A percentile compares a stretch with the other conserved stretches of the same genome.
These are phyloP conservation scores for Triticum turgidum DNA, from an alignment of 176 grass and related monocot species.

Conservation along the genomic window DNA sequence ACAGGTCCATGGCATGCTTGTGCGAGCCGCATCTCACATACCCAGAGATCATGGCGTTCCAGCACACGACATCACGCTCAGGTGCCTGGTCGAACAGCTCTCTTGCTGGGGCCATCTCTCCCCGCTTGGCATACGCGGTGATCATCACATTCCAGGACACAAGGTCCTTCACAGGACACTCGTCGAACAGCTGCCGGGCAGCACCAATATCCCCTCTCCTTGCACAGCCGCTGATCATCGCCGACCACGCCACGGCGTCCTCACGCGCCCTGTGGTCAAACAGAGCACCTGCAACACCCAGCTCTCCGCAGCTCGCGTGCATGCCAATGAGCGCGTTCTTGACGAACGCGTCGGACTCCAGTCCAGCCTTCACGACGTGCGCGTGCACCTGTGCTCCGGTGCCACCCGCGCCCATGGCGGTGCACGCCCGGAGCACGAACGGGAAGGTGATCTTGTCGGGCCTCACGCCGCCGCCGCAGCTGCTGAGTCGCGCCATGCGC, in stretches of 20 bases:
- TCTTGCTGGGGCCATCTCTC: slow-evolving; percentile 57
- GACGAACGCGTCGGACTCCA: slow-evolving; percentile 57
- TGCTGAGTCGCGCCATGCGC: slow-evolving; percentile 35
- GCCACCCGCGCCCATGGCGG: slow-evolving; percentile 42
- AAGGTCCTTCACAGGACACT: slow-evolving; percentile 66
- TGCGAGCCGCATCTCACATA: slow-evolving; percentile 59
- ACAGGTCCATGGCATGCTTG: slow-evolving; percentile 51
- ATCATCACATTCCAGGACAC: slow-evolving; percentile 93
- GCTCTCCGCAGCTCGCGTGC: slow-evolving; percentile 75
- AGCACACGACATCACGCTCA: slow-evolving; percentile 61
- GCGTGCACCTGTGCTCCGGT: slow-evolving; percentile 69
- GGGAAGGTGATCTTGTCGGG: slow-evolving; percentile 82
- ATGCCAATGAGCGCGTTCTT: slow-evolving; percentile 84
- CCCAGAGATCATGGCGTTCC: slow-evolving; percentile 87
- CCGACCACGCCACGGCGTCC: slow-evolving; percentile 79
- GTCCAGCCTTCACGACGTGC: slow-evolving; percentile 49
- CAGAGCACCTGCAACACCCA: slow-evolving; percentile 46
- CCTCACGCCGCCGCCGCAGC: slow-evolving; percentile 31
- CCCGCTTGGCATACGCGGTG: slow-evolving; percentile 57
- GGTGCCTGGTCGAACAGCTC: slow-evolving; percentile 69
- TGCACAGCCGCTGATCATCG: slow-evolving; percentile 63
- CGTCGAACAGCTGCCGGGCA: slow-evolving; percentile 72
- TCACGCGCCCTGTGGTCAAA: slow-evolving; percentile 45
- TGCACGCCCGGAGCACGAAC: slow-evolving; percentile 85
- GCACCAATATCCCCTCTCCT: slow-evolving; percentile 60